Base-by-base conservation (phyloP, 2,329 filamentous ascomycete species). In the Phoma sp. region DNA sequence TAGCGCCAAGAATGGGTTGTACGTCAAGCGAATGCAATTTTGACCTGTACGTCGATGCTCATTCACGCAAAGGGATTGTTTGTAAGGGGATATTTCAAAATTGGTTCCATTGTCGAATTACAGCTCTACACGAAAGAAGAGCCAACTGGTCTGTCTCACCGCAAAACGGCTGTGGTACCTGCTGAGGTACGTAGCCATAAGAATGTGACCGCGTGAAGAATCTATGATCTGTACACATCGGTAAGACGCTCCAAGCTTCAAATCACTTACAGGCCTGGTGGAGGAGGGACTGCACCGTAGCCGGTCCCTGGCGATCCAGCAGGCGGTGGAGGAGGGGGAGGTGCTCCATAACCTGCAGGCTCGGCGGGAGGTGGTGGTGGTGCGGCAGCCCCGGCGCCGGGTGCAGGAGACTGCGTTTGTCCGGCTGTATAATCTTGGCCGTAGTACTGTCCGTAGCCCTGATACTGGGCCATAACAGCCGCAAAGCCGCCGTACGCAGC, bases 401-500 rank as follows among this genome's bases (percentile, higher is more conserved):
- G 68, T 39, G 67, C 59, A 51, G 70, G 63, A 25, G 70, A 67
- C 50, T 71, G 67, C 47, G 61, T 49, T 54, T 63, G 53, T 48
- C 62, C 63, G 17, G 53, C 22, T 21, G 54, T 22, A 55, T 69
- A 66, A 46, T 43, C 55, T 50, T 72, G 64, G 38, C 63, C 62
- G 43, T 69, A 69, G 56, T 75, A 73, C 45, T 71, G 61, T 24
- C 68, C 64, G 41, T 71, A 74, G 54, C 62, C 62, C 43, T 67
- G 65, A 49, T 77, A 76, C 10, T 62, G 61, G 8, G 61, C 59
- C 53, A 64, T 59, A 32, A 65, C 60, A 43, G 60, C 63, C 15
- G 73, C 63, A 43, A 74, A 97, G 50, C 94, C 94, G 59, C 94
- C 94, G 66, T 95, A 97, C 8, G 90, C 87, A 37, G 92, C 92